A percentile compares a stretch with the other conserved stretches of the same genome.
Evolutionary conservation across 257 asterid species (phyloP).

Genomic region (Nicotiana undulata): DNA sequence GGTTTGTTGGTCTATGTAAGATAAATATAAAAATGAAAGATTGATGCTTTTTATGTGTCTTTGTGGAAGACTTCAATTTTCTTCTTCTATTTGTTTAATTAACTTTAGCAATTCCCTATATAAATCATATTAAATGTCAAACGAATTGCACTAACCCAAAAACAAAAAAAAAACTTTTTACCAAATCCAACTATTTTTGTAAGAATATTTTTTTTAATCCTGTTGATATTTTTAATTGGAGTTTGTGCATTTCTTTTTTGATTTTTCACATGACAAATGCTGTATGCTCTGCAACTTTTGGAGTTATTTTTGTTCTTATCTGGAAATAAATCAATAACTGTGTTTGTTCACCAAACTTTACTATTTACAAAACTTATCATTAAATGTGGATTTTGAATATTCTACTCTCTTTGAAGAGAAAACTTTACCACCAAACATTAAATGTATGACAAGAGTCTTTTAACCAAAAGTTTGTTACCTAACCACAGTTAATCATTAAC

Average conservation of each 20-base stretch:
- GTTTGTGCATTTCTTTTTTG: background rate
- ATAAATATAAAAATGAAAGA: background rate
- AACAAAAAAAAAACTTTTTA: background rate
- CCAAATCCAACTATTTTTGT: background rate
- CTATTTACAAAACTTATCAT: background rate
- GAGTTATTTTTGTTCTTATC: conserved; percentile 1
- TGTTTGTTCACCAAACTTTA: background rate
- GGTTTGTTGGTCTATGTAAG: background rate
- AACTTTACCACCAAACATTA: background rate
- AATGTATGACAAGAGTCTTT: background rate
- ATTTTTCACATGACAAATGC: background rate
- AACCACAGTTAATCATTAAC: too few relatives aligned
- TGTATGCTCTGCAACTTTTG: background rate
- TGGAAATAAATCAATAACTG: background rate
- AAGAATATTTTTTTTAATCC: background rate
- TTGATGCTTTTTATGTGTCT: background rate
- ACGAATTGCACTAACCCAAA: background rate
- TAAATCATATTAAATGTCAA: background rate
- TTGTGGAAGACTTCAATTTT: background rate
- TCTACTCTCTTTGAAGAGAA: background rate
- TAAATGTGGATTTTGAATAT: background rate
- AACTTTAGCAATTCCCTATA: background rate
- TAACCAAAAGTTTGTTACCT: background rate
- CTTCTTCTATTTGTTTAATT: background rate
- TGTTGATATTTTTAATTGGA: background rate